These are phyloP conservation scores for Nepenthes alata DNA, from an alignment of 179 eudicot genomes.

Conservation along the genomic window DNA sequence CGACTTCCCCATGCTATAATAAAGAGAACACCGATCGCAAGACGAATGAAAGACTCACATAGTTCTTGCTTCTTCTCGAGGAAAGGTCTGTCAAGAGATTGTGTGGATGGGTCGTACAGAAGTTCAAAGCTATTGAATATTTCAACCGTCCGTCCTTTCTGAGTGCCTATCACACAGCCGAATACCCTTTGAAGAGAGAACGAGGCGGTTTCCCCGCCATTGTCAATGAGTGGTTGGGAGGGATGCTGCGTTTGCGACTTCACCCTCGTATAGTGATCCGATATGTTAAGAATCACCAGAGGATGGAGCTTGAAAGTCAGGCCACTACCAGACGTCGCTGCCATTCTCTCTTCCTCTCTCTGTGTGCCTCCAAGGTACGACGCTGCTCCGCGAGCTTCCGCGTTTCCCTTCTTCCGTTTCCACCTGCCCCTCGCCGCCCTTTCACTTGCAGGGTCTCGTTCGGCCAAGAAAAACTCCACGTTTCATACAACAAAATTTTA, in stretches of 20 bases:
- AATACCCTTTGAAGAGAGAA: constrained; percentile 42
- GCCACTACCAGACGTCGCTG: constrained; percentile 62
- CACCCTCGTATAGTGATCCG: constrained; percentile 82
- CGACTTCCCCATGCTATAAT: no score
- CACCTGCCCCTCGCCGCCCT: no score
- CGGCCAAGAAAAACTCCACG: no score
- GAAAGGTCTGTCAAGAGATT: constrained; percentile 68
- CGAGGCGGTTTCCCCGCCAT: constrained; percentile 15
- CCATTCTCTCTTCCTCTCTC: constrained; percentile 11
- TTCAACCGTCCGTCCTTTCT: constrained; percentile 90
- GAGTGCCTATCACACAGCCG: constrained; percentile 94
- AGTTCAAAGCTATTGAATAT: constrained; percentile 95
- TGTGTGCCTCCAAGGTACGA: background rate
- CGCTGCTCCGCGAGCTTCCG: no score
- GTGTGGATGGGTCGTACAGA: constrained; percentile 42
- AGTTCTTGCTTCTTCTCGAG: constrained; percentile 91
- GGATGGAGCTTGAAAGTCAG: constrained; percentile 96
- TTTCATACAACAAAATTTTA: no score
- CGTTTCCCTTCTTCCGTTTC: no score
- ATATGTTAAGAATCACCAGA: constrained; percentile 79
- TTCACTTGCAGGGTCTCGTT: no score
- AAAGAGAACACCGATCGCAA: no score
- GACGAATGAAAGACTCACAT: constrained; percentile 31
- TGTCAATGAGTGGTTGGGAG: constrained; percentile 12
- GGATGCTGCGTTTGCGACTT: constrained; percentile 40